These are phyloP conservation scores for Elsinoe ampelina DNA, from an alignment of 2,329 filamentous ascomycete species.

Conservation along the genomic window DNA sequence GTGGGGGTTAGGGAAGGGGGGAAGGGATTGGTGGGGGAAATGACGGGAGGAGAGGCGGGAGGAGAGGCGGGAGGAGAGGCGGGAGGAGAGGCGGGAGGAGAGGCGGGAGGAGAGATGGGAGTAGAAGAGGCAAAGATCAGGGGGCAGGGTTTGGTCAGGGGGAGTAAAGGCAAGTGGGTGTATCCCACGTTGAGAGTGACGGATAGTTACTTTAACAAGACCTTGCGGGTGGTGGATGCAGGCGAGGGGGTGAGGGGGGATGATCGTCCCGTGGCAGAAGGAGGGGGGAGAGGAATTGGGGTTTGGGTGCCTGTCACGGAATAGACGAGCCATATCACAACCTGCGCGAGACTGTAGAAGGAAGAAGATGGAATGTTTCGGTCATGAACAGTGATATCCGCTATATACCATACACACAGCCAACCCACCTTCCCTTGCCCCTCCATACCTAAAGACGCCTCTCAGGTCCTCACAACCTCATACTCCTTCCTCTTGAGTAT, in stretches of 20 bases:
- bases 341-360: no score
- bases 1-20: background rate
- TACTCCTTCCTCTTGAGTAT: constrained; percentile 4
- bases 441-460: background rate
- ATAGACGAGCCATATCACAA: background rate
- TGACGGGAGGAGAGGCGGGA: background rate
- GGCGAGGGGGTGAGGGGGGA: constrained; percentile 56
- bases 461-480: background rate
- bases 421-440: background rate
- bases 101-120: background rate
- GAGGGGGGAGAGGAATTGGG: constrained; percentile 40
- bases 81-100: background rate
- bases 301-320: constrained; percentile 28
- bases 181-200: constrained; percentile 65
- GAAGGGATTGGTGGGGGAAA: background rate
- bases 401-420: background rate
- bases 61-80: constrained; percentile 1
- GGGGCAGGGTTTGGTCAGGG: background rate
- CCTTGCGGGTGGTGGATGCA: constrained; percentile 68
- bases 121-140: constrained; percentile 8
- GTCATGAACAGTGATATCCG: no score
- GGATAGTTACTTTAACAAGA: constrained; percentile 90
- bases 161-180: constrained; percentile 52
- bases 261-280: constrained; percentile 25
- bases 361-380: no score